Evolutionary conservation across 768 basidiomycete genomes (phyloP).

Genomic region (Suillus subalutaceus): DNA sequence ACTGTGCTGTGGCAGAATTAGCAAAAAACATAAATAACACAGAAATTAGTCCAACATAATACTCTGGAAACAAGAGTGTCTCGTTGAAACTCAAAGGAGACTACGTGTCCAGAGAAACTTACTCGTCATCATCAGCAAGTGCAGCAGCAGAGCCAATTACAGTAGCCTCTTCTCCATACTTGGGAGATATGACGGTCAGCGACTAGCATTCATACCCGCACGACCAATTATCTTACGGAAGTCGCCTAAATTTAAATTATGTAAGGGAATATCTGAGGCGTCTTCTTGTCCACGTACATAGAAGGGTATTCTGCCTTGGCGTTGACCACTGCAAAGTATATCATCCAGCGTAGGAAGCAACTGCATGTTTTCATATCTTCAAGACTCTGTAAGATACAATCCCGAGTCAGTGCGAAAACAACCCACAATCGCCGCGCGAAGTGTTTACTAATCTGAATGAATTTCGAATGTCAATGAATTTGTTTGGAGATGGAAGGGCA

Average conservation of each 20-base stretch:
- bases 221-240: constrained; percentile 53
- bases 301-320: constrained; percentile 92
- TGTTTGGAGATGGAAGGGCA: not conserved
- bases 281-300: constrained; percentile 56
- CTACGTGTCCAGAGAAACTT: constrained; percentile 30
- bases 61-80: constrained; percentile 49
- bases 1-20: constrained; percentile 63
- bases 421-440: constrained; percentile 66
- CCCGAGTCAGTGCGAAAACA: not conserved
- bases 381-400: constrained; percentile 4
- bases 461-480: constrained; percentile 13
- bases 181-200: constrained; percentile 15
- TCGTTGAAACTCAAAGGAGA: constrained; percentile 10
- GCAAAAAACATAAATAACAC: not conserved
- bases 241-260: constrained; percentile 61
- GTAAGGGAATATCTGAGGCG: not conserved
- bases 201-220: not conserved
- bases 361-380: constrained; percentile 77
- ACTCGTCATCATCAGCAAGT: constrained; percentile 84
- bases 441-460: constrained; percentile 61
- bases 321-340: constrained; percentile 87
- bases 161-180: constrained; percentile 92
- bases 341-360: constrained; percentile 84
- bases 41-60: constrained; percentile 51
- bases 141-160: constrained; percentile 90